Percentiles rank a stretch among this genome's conserved stretches.
Conservation (phyloP, 495 filamentous ascomycete species). For the Trichoderma asperelloides region DNA sequence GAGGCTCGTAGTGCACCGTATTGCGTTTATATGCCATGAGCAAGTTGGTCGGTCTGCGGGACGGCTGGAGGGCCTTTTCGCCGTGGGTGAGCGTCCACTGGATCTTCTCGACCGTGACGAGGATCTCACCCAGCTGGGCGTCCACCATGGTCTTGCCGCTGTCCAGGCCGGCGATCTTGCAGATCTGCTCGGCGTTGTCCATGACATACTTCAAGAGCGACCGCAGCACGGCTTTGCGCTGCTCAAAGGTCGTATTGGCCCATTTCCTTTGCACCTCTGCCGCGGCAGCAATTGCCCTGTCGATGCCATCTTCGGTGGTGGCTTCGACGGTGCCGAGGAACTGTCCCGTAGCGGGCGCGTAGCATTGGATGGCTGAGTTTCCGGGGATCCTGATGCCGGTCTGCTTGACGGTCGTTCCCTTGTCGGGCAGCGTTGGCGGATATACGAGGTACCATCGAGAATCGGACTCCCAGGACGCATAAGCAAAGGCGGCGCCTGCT, state of each 20-base stretch:
- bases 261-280: constrained; percentile 69
- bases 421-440: constrained; percentile 30
- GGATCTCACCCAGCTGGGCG: constrained; percentile 84
- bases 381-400: constrained; percentile 46
- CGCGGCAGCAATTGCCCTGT: constrained; percentile 67
- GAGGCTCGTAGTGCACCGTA: constrained; percentile 79
- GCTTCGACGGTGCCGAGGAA: constrained; percentile 76
- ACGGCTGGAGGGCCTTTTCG: constrained; percentile 67
- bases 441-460: constrained; percentile 33
- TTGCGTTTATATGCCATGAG: constrained; percentile 96
- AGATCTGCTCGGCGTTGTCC: constrained; percentile 84
- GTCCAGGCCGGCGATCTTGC: constrained; percentile 78
- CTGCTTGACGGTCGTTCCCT: constrained; percentile 50
- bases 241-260: constrained; percentile 67
- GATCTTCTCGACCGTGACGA: constrained; percentile 88
- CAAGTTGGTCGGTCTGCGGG: constrained; percentile 68
- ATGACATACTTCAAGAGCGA: constrained; percentile 77
- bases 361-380: constrained; percentile 67
- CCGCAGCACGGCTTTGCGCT: constrained; percentile 71
- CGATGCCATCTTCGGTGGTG: constrained; percentile 66
- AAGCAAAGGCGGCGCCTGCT: constrained; percentile 16
- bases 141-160: constrained; percentile 97
- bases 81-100: constrained; percentile 91
- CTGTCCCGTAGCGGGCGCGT: constrained; percentile 80
- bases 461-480: constrained; percentile 17